Conservation (phyloP, 1,139 yeast genomes). For the Protomyces inundatus region DNA sequence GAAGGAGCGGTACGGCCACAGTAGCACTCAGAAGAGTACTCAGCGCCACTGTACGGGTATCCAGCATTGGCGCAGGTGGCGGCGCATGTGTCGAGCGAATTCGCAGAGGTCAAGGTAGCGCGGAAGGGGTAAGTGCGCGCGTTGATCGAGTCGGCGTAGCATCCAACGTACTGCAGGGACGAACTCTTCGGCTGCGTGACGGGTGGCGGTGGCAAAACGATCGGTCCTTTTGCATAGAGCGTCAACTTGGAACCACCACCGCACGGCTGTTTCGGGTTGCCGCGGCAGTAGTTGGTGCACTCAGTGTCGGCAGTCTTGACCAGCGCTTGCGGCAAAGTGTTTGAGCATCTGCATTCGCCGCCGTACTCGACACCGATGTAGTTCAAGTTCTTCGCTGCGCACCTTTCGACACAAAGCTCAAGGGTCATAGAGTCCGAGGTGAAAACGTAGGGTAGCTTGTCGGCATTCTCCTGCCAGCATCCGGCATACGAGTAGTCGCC, state of each 20-base stretch:
- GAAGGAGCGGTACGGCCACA: not conserved
- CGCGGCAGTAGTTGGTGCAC: not conserved
- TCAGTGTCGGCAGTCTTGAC: not conserved
- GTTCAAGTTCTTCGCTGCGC: not conserved
- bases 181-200: not conserved
- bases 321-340: not conserved
- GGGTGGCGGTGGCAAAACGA: not conserved
- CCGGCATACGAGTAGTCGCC: not conserved
- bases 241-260: not conserved
- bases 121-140: not conserved
- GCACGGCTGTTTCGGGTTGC: not conserved
- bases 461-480: not conserved
- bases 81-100: not conserved
- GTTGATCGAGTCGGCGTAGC: not conserved
- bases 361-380: slow-evolving; percentile 4
- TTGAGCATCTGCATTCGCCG: not conserved
- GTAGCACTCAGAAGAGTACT: not conserved
- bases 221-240: not conserved
- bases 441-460: not conserved
- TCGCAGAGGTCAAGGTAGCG: not conserved
- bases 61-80: not conserved
- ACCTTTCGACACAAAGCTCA: not conserved
- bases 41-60: not conserved
- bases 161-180: not conserved
- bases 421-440: not conserved